Conservation (phyloP, 2,329 filamentous ascomycete genomes). For the Clathrospora elynae region DNA sequence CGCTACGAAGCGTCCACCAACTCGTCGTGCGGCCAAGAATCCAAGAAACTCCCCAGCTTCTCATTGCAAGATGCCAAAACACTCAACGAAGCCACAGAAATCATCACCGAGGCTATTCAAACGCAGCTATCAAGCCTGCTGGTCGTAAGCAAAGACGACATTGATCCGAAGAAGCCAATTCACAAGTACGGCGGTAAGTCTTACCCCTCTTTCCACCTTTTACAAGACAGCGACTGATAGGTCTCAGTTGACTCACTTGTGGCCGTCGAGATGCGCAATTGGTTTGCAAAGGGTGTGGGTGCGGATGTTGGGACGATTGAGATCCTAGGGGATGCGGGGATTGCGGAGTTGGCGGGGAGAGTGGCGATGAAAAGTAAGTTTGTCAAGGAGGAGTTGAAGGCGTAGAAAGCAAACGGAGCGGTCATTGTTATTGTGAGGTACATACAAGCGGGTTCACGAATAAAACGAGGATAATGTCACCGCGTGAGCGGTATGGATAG, state of each 20-base stretch:
- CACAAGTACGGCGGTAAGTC: slow-evolving; percentile 30
- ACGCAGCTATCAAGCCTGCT: slow-evolving; percentile 18
- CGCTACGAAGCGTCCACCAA: slow-evolving; percentile 7
- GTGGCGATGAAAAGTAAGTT: slow-evolving; percentile 19
- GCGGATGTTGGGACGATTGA: slow-evolving; percentile 18
- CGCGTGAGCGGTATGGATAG: too few relatives aligned
- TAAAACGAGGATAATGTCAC: too few relatives aligned
- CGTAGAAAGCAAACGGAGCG: too few relatives aligned
- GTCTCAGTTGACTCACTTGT: slow-evolving; percentile 37
- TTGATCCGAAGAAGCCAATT: slow-evolving; percentile 29
- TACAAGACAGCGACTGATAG: too few relatives aligned
- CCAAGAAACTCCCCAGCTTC: slow-evolving; percentile 11
- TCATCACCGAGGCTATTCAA: slow-evolving; percentile 22
- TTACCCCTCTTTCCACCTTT: too few relatives aligned
- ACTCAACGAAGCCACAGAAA: slow-evolving; percentile 11
- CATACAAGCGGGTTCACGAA: too few relatives aligned
- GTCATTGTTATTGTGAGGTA: too few relatives aligned
- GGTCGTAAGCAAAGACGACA: slow-evolving; percentile 23
- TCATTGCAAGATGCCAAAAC: slow-evolving; percentile 12
- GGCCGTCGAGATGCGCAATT: slow-evolving; percentile 33
- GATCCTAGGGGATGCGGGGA: slow-evolving; percentile 19
- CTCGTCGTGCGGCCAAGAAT: slow-evolving; percentile 3
- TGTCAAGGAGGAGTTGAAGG: slow-evolving; percentile 13
- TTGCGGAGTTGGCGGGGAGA: slow-evolving; percentile 14
- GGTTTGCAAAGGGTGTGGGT: slow-evolving; percentile 21